phyloP scores from a whole-genome alignment of 345 rosid species.

The Lumnitzera littorea region DNA sequence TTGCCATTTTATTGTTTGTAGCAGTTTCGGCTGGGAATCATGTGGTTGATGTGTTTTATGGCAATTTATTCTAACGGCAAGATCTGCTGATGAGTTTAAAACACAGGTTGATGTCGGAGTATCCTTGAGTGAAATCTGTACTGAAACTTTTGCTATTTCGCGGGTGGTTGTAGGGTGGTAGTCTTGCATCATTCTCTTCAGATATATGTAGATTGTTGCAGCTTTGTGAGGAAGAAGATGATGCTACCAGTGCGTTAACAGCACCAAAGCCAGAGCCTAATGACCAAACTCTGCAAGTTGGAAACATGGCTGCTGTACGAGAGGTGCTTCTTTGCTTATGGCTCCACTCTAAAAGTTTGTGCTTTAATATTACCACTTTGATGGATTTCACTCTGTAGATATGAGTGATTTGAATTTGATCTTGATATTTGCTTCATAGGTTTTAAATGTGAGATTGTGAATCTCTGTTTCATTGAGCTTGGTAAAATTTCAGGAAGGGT shows the following conservation, averaged over 20 bases:
- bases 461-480: no score
- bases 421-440: no score
- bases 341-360: not conserved
- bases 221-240: slow-evolving; percentile 95
- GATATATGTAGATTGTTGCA: slow-evolving; percentile 88
- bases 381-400: slow-evolving; percentile 3
- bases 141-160: slow-evolving; percentile 7
- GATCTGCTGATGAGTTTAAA: no score
- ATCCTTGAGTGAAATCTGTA: not conserved
- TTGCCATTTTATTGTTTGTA: no score
- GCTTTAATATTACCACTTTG: slow-evolving; percentile 1
- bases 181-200: slow-evolving; percentile 74
- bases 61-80: no score
- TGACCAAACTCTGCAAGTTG: slow-evolving; percentile 57
- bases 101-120: no score
- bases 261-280: slow-evolving; percentile 81
- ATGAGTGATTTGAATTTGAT: no score
- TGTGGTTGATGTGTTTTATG: no score
- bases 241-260: slow-evolving; percentile 81
- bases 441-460: no score
- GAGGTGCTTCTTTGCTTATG: slow-evolving; percentile 34
- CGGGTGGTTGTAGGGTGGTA: slow-evolving; percentile 52
- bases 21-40: no score
- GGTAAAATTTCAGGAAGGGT: no score
- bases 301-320: slow-evolving; percentile 35